Base-by-base conservation (phyloP, 306 rosid species). In the Fragaria iinumae region DNA sequence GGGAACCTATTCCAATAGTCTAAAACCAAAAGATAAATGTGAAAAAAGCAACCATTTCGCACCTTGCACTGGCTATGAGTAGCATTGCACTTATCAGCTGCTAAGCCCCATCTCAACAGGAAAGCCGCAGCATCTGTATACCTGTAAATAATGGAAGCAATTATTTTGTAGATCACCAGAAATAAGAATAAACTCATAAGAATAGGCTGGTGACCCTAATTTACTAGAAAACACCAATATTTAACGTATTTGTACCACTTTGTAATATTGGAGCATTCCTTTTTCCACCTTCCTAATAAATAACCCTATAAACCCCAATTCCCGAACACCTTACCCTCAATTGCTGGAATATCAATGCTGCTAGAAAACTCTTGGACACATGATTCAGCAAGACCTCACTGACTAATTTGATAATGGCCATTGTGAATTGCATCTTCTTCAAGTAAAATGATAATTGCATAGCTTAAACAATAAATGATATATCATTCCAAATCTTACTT, bases 1-100 rank as follows among this genome's bases (percentile, higher is more conserved):
- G 69, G 45, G 23, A 17, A 17, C 44, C 12, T 29, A 34, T 18
- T 34, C 17, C 60, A 17, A 73, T n/a, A 8, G 16, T 18, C 10
- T 38, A 34, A 62, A 49, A 72, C 36, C 17, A 73, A 67, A 48
- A 39, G 43, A 45, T 64, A 47, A n/a, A 75, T 17, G 20, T 44
- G 25, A 48, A 67, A 50, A 36, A 68, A 56, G 21, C 74, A 41
- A 67, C 52, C 69, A 34, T 41, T 83, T 29, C 80, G 65, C 81
- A 93, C 99, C 99, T 92, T 95, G 88, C 86, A 85, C 67, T 95
- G 97, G 84, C 96, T 92, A 77, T 92, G 88, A 76, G 92, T 82
- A 63, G 99, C 99, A 82, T 88, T 90, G 83, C 91, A 87, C 73
- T 92, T 89, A 85, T 95, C 97, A 76, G 98, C 98, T 25, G 97